A percentile compares a stretch with the other conserved stretches of the same genome.
Evolutionary conservation across 31 red algal species (phyloP).

Genomic region (Odonthalia washingtoniensis): DNA sequence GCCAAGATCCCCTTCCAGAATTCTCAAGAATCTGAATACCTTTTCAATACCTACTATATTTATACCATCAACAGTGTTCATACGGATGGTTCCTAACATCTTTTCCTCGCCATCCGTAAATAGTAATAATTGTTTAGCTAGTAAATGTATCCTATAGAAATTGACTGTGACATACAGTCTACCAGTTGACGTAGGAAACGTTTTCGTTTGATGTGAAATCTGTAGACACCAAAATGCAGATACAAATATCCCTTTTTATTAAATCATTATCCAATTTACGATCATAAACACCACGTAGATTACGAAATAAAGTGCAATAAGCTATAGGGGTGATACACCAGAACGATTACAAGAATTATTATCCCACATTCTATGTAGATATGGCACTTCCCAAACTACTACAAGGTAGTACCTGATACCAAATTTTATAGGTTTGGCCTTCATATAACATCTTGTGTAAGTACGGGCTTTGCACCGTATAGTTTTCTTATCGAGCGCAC

Average conservation of each 20-base stretch:
- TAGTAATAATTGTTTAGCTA: not conserved
- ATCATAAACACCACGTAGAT: slow-evolving; percentile 5
- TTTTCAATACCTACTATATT: slow-evolving; percentile 6
- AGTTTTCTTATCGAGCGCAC: not conserved
- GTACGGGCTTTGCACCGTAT: slow-evolving; percentile 10
- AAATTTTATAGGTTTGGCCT: no score
- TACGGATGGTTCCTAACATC: no score
- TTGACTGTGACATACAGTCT: slow-evolving; percentile 18
- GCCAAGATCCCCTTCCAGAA: slow-evolving; percentile 11
- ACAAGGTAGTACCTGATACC: no score
- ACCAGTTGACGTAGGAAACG: slow-evolving; percentile 16
- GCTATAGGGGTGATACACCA: not conserved
- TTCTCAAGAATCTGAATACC: slow-evolving; percentile 4
- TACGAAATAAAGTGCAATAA: not conserved
- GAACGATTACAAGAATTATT: not conserved
- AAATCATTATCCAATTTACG: no score
- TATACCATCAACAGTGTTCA: no score
- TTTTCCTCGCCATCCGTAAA: slow-evolving; percentile 26
- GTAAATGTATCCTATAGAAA: slow-evolving; percentile 29
- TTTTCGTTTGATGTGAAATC: slow-evolving; percentile 24
- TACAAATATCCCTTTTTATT: slow-evolving; percentile 2
- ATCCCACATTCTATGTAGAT: no score
- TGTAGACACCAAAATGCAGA: not conserved
- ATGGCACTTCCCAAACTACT: no score
- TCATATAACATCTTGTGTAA: slow-evolving; percentile 19